Conservation (phyloP, 805 yeast genomes). For the Candida dajiaensis region DNA sequence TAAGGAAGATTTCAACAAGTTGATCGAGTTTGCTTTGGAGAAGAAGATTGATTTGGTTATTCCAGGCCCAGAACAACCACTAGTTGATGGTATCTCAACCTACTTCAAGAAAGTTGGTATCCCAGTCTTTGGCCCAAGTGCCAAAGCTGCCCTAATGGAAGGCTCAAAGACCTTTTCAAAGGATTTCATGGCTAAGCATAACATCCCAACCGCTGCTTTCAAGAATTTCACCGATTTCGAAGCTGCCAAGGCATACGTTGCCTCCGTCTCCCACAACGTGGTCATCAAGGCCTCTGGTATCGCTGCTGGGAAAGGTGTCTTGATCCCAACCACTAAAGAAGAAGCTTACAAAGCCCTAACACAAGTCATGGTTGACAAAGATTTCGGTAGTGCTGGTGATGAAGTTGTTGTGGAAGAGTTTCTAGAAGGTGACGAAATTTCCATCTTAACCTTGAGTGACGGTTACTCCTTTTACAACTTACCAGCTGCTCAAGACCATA, state of each 20-base stretch:
- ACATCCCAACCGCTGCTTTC: slow-evolving; percentile 92
- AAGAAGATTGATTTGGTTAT: slow-evolving; percentile 67
- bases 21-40: slow-evolving; percentile 69
- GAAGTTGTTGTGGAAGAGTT: slow-evolving; percentile 94
- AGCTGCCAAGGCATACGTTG: slow-evolving; percentile 67
- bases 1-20: slow-evolving; percentile 58
- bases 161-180: slow-evolving; percentile 95
- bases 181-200: slow-evolving; percentile 86
- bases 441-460: slow-evolving; percentile 86
- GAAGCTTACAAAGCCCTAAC: slow-evolving; percentile 84
- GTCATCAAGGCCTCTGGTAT: slow-evolving; percentile 97
- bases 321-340: slow-evolving; percentile 77
- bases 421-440: slow-evolving; percentile 94
- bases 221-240: slow-evolving; percentile 74
- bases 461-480: slow-evolving; percentile 87
- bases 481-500: slow-evolving; percentile 98
- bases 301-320: slow-evolving; percentile 98
- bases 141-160: slow-evolving; percentile 87
- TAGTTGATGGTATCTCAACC: slow-evolving; percentile 86
- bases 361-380: slow-evolving; percentile 83
- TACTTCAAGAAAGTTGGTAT: slow-evolving; percentile 77
- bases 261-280: slow-evolving; percentile 59
- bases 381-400: slow-evolving; percentile 92
- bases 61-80: slow-evolving; percentile 99
- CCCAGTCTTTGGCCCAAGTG: slow-evolving; percentile 96